These are phyloP conservation scores for Streptanthus diversifolius DNA, from an alignment of 345 rosid genomes.

Conservation along the genomic window DNA sequence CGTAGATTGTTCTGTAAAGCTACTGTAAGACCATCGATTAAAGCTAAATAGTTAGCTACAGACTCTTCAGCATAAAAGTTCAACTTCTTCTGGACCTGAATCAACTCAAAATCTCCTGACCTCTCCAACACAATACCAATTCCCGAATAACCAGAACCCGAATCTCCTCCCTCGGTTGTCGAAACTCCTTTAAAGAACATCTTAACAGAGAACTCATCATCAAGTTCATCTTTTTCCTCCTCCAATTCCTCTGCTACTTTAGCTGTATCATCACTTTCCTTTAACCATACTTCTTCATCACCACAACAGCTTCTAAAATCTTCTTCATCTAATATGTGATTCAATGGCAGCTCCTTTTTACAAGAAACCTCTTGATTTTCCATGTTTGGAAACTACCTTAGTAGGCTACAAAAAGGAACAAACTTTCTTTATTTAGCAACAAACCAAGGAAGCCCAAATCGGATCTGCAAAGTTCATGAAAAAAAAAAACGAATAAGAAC, in stretches of 20 bases:
- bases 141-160: constrained; percentile 63
- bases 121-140: constrained; percentile 88
- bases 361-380: constrained; percentile 39
- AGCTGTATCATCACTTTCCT: constrained; percentile 54
- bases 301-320: constrained; percentile 92
- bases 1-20: constrained; percentile 55
- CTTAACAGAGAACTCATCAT: constrained; percentile 75
- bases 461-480: constrained; percentile 26
- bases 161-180: constrained; percentile 50
- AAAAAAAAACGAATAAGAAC: neutral
- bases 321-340: constrained; percentile 65
- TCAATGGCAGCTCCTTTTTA: constrained; percentile 35
- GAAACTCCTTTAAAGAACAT: constrained; percentile 86
- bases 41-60: constrained; percentile 81
- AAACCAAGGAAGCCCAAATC: constrained; percentile 14
- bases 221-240: constrained; percentile 35
- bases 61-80: constrained; percentile 74
- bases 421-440: constrained; percentile 26
- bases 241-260: constrained; percentile 37
- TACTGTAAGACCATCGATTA: constrained; percentile 78
- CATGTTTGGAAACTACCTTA: constrained; percentile 38
- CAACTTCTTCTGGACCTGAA: constrained; percentile 91
- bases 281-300: constrained; percentile 83
- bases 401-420: constrained; percentile 25
- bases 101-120: constrained; percentile 40